phyloP scores from a whole-genome alignment of 352 stramenopile species.

The Pythium rishiriense region DNA sequence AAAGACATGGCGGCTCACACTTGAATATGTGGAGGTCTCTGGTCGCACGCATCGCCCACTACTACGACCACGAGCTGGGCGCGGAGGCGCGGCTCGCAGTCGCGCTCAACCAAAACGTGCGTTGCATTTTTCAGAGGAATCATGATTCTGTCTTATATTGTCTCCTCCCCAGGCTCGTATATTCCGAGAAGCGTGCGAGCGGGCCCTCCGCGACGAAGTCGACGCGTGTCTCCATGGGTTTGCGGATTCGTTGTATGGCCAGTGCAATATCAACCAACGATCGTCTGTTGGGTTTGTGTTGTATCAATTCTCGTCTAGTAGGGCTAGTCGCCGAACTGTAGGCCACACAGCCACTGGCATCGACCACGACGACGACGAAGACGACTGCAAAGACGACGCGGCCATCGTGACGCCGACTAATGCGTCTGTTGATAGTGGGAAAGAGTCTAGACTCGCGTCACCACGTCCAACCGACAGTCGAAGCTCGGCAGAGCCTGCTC shows the following conservation, averaged over 20 bases:
- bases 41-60: slow-evolving; percentile 36
- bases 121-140: too few relatives aligned
- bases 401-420: not conserved
- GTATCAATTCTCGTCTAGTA: not conserved
- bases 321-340: not conserved
- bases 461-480: not conserved
- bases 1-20: too few relatives aligned
- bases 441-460: slow-evolving; percentile 3
- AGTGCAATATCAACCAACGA: not conserved
- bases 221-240: not conserved
- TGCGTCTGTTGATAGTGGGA: not conserved
- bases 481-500: not conserved
- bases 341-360: not conserved
- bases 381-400: slow-evolving; percentile 1
- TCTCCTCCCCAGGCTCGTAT: slow-evolving; percentile 6
- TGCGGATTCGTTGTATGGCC: not conserved
- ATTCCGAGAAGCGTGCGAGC: slow-evolving; percentile 13
- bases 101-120: slow-evolving; percentile 6
- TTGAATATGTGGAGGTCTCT: slow-evolving; percentile 31
- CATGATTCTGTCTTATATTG: too few relatives aligned
- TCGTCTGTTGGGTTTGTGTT: slow-evolving; percentile 2
- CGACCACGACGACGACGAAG: slow-evolving; percentile 5
- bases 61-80: slow-evolving; percentile 43
- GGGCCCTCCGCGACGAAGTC: slow-evolving; percentile 14
- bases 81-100: slow-evolving; percentile 16